Evolutionary conservation across 805 yeast species (phyloP), one percentile per base, ranked within the genome.

Genomic region (Sugiyamaella floridensis): DNA sequence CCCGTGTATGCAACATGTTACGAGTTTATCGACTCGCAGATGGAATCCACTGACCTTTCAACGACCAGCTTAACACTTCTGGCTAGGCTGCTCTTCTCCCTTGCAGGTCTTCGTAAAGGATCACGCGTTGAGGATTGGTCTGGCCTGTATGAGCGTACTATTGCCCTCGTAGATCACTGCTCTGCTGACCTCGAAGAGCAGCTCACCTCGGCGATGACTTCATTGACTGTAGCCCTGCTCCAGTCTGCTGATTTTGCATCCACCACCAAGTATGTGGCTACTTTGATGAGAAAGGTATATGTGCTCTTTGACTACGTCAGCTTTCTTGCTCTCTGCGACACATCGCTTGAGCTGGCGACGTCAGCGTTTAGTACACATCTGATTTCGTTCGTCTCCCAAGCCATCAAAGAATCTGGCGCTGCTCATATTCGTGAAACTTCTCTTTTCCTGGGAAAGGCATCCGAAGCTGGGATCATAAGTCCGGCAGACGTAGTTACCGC

Each of bases 31-130:
- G 51, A 54, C 14, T 43, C 20, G 29, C 32, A 9, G 18, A 14
- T 47, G 45, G 37, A 14, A 42, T 19, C 7, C 12, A 40, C 29
- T 16, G 18, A 19, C 40, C 40, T 22, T 8, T 19, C 15, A 12
- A 14, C 26, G 40, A 32, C 45, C 7, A 22, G 46, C 11, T 19
- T 22, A 29, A 4, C 15, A 4, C 45, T 50, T 29, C 11, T 44
- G 18, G 20, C 49, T 7, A 44, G 43, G 32, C 14, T 62, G 20
- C 48, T 71, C 16, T 61, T 63, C 26, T 57, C 59, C 3, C 45
- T 70, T 11, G 58, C 66, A 5, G 73, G 72, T 0, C 56, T 66
- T 9, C 50, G 73, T n/a, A 66, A 67, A 46, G 75, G 75, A 3
- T 60, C 67, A 12, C 61, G 75, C 15, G 71, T 71, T 10, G 37